phyloP scores from a whole-genome alignment of 371 early-diverging fungal genomes.

The Globomyces sp. region DNA sequence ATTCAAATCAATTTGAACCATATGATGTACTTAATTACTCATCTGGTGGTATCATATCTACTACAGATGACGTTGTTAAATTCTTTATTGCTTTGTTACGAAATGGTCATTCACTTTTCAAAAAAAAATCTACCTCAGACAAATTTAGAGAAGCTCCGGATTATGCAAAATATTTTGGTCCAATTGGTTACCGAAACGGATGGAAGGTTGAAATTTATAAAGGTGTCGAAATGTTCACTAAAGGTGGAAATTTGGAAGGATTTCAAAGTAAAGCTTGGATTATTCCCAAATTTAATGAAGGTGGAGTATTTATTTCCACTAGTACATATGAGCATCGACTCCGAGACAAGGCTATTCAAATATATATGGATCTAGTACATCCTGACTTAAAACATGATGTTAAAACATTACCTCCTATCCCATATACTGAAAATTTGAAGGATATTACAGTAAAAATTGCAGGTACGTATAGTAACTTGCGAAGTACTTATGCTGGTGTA shows the following conservation, averaged over 20 bases:
- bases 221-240: conserved; percentile 1
- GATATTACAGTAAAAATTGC: no score
- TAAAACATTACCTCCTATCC: no score
- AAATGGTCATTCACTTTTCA: neutral
- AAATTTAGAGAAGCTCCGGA: neutral
- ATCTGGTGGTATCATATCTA: conserved; percentile 7
- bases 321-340: no score
- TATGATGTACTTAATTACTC: neutral
- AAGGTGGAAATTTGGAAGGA: neutral
- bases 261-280: neutral
- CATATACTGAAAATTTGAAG: no score
- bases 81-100: conserved; percentile 4
- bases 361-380: no score
- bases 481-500: no score
- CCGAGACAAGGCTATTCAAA: no score
- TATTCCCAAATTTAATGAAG: conserved; percentile 8
- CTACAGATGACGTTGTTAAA: neutral
- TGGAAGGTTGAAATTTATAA: neutral
- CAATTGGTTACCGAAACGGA: conserved; percentile 3
- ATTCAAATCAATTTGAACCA: neutral
- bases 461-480: no score
- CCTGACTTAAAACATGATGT: no score
- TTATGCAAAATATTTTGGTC: conserved; percentile 1
- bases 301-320: conserved; percentile 3
- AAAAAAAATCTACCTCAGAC: neutral